Percentiles rank a stretch among this genome's conserved stretches.
These are phyloP conservation scores for Lindgomyces ingoldianus DNA, from an alignment of 495 filamentous ascomycete species.

Conservation along the genomic window DNA sequence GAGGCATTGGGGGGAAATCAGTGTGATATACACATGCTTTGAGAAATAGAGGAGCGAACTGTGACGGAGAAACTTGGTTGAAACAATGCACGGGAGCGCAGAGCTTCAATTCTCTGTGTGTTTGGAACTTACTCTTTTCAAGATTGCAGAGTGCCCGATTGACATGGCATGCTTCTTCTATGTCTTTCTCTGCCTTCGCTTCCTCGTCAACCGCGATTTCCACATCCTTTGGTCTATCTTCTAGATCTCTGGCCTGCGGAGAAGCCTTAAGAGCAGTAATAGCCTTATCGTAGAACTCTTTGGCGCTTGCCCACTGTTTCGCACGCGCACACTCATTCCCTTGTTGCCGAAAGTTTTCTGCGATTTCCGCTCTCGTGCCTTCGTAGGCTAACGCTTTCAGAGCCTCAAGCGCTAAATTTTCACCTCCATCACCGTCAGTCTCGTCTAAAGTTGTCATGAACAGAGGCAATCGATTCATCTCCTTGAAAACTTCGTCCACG, in stretches of 20 bases:
- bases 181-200: slow-evolving; percentile 57
- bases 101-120: too few species aligned
- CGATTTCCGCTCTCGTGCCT: slow-evolving; percentile 80
- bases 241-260: slow-evolving; percentile 27
- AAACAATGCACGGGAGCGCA: neutral
- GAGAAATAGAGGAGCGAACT: neutral
- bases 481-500: slow-evolving; percentile 67
- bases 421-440: slow-evolving; percentile 52
- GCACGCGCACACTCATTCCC: slow-evolving; percentile 83
- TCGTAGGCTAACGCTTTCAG: slow-evolving; percentile 89
- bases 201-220: slow-evolving; percentile 48
- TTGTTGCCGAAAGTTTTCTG: slow-evolving; percentile 75
- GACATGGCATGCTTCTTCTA: slow-evolving; percentile 74
- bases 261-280: slow-evolving; percentile 66
- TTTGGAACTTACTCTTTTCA: slow-evolving; percentile 60
- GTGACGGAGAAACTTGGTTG: neutral
- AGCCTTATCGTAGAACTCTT: slow-evolving; percentile 87
- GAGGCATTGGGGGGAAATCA: neutral
- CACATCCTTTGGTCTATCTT: slow-evolving; percentile 48
- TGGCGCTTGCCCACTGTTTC: slow-evolving; percentile 78
- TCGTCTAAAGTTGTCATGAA: slow-evolving; percentile 95
- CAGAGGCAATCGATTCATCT: slow-evolving; percentile 79
- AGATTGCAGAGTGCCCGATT: slow-evolving; percentile 89
- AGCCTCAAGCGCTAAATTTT: slow-evolving; percentile 80
- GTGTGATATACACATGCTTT: neutral